These are phyloP conservation scores for Beverwykella pulmonaria DNA, from an alignment of 495 filamentous ascomycete genomes.

Conservation along the genomic window DNA sequence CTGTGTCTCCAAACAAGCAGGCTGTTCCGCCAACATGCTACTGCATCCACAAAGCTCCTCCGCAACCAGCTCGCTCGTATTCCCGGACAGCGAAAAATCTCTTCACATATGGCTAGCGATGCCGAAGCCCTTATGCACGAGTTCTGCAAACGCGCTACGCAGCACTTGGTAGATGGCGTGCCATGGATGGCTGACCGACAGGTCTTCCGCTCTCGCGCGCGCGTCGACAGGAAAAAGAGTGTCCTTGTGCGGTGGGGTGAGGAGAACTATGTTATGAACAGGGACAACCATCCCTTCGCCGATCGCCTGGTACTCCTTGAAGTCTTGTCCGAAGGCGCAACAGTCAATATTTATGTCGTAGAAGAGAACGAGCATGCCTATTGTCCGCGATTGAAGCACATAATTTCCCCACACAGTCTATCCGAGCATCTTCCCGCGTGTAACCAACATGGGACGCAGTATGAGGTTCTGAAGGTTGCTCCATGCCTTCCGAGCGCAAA, in stretches of 20 bases:
- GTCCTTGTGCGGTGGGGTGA: not conserved
- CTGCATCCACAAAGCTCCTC: constrained; percentile 23
- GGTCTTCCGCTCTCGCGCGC: not conserved
- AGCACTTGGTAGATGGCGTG: constrained; percentile 24
- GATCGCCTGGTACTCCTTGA: constrained; percentile 11
- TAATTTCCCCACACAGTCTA: constrained; percentile 15
- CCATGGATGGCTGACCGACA: constrained; percentile 16
- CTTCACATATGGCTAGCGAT: not conserved
- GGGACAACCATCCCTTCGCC: not conserved
- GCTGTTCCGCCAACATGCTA: constrained; percentile 27
- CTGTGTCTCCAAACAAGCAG: constrained; percentile 25
- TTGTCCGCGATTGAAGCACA: constrained; percentile 1
- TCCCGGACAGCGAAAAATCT: constrained; percentile 4
- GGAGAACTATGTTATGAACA: not conserved
- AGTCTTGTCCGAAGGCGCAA: constrained; percentile 2
- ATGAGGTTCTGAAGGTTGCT: constrained; percentile 19
- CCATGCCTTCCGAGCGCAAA: not conserved
- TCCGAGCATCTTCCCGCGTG: not conserved
- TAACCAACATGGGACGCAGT: not conserved
- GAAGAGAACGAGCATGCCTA: not conserved
- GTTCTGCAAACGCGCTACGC: constrained; percentile 12
- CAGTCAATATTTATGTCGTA: constrained; percentile 13
- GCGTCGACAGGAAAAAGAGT: constrained; percentile 17
- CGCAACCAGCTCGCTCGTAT: constrained; percentile 20
- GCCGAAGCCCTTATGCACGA: not conserved